Percentiles rank a stretch among this genome's conserved stretches.
These are phyloP conservation scores for Lyophyllum decastes DNA, from an alignment of 768 basidiomycete genomes.

Conservation along the genomic window DNA sequence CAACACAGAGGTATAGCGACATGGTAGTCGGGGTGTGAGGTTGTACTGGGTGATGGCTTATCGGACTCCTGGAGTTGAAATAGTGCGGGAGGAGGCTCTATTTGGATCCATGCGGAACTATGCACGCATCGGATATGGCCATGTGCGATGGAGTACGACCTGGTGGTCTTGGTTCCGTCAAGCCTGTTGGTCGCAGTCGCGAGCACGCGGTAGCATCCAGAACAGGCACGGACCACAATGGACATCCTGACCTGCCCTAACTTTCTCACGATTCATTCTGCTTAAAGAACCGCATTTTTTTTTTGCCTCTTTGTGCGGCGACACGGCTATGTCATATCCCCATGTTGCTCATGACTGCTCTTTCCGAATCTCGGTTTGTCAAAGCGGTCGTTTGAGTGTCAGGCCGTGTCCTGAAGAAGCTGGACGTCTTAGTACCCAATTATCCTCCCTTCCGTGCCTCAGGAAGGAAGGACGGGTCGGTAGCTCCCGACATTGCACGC, in stretches of 20 bases:
- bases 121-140: neutral
- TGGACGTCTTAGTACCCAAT: slow-evolving; percentile 84
- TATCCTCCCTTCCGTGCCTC: slow-evolving; percentile 43
- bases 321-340: slow-evolving; percentile 76
- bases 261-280: slow-evolving; percentile 32
- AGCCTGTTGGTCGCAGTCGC: neutral
- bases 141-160: neutral
- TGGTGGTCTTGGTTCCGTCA: neutral
- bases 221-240: neutral
- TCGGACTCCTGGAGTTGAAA: neutral
- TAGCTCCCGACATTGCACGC: slow-evolving; percentile 53
- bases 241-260: slow-evolving; percentile 36
- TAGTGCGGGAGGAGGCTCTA: neutral
- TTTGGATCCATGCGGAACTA: neutral
- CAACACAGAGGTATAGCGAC: slow-evolving; percentile 77
- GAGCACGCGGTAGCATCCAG: neutral
- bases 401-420: slow-evolving; percentile 74
- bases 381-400: slow-evolving; percentile 88
- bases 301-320: slow-evolving; percentile 66
- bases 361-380: slow-evolving; percentile 33
- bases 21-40: slow-evolving; percentile 26
- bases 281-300: slow-evolving; percentile 8
- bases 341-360: slow-evolving; percentile 87
- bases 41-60: neutral
- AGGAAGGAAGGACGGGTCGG: slow-evolving; percentile 75